Evolutionary conservation across 495 filamentous ascomycete genomes (phyloP).

Genomic region (Talaromyces borbonicus): DNA sequence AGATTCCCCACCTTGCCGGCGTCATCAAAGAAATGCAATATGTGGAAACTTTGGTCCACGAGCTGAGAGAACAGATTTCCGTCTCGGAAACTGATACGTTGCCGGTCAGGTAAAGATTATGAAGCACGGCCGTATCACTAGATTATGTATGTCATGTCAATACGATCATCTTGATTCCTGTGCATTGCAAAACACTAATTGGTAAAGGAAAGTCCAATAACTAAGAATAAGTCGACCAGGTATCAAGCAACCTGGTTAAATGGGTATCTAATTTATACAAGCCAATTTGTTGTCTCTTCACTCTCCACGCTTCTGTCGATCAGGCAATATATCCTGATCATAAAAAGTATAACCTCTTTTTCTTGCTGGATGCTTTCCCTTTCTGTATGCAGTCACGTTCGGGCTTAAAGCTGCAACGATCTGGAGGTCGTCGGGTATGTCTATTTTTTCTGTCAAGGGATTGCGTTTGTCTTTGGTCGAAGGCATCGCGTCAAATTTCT

Average conservation of each 20-base stretch:
- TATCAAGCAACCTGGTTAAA: neutral
- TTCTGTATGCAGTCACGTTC: conserved; percentile 6
- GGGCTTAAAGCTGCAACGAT: conserved; percentile 4
- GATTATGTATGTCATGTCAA: too few species aligned
- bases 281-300: neutral
- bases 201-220: neutral
- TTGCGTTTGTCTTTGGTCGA: neutral
- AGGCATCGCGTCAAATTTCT: neutral
- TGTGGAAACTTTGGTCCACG: conserved; percentile 58
- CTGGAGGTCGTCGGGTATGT: neutral
- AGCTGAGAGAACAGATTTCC: conserved; percentile 27
- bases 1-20: conserved; percentile 29
- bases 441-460: neutral
- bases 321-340: conserved; percentile 5
- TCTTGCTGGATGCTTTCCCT: conserved; percentile 2
- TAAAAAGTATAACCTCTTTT: conserved; percentile 6
- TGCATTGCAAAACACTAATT: neutral
- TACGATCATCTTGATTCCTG: too few species aligned
- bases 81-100: neutral
- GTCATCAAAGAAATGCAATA: conserved; percentile 59
- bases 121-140: too few species aligned
- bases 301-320: neutral
- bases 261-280: neutral
- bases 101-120: neutral
- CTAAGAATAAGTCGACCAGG: conserved; percentile 3